Conservation (phyloP, 2,329 filamentous ascomycete species). For the Colletotrichum echinochloae region DNA sequence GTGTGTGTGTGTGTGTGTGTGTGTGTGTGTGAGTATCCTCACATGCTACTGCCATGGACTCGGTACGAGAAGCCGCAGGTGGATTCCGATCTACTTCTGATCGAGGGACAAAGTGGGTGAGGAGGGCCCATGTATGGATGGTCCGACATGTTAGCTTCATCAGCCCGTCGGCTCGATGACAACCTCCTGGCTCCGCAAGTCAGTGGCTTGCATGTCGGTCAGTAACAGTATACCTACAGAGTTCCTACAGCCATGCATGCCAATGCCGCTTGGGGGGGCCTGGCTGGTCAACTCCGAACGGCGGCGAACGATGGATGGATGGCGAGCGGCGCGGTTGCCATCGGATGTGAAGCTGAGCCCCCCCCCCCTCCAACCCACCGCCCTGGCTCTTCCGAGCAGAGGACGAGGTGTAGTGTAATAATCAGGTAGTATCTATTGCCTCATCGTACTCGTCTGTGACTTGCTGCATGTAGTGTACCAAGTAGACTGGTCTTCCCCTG, state of each 20-base stretch:
- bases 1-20: background rate
- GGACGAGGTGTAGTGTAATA: background rate
- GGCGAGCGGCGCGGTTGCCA: conserved; percentile 30
- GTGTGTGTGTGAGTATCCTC: background rate
- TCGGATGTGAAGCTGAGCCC: conserved; percentile 24
- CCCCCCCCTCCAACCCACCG: background rate
- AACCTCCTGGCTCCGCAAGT: background rate
- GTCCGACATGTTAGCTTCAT: background rate
- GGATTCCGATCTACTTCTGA: background rate
- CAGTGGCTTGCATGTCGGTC: background rate
- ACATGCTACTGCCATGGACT: background rate
- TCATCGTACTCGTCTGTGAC: background rate
- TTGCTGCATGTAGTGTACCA: background rate
- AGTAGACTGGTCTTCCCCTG: too few species aligned
- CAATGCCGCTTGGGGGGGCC: too few species aligned
- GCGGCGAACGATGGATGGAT: conserved; percentile 14
- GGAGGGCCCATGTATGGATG: background rate
- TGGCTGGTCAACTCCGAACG: conserved; percentile 14
- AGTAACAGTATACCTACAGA: too few species aligned
- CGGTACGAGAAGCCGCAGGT: background rate
- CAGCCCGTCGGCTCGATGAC: background rate
- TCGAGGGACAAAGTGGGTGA: background rate
- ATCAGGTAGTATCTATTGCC: background rate
- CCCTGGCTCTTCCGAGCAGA: conserved; percentile 18
- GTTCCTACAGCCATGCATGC: background rate